Evolutionary conservation across 371 early-diverging fungal species (phyloP).

Genomic region (Mucor saturninus): DNA sequence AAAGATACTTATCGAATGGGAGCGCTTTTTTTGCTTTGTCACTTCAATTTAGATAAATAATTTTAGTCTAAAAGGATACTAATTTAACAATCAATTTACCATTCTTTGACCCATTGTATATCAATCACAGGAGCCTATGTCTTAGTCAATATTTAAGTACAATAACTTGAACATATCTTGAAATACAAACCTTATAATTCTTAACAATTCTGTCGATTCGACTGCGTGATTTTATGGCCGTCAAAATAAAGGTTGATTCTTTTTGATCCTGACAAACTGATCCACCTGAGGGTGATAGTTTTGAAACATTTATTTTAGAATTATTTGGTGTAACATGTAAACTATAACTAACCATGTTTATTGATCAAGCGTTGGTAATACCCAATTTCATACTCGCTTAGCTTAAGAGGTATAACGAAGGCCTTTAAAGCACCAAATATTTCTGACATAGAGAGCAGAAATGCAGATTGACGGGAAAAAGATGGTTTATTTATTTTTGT

Average conservation of each 20-base stretch:
- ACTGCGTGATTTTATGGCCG: constrained; percentile 35
- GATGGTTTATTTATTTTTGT: constrained; percentile 3
- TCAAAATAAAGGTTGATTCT: constrained; percentile 35
- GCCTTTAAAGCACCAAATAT: constrained; percentile 17
- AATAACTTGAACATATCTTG: no score
- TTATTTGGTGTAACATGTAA: not conserved
- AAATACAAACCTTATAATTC: constrained; percentile 23
- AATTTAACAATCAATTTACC: constrained; percentile 20
- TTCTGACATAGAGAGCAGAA: not conserved
- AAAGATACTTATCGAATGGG: constrained; percentile 22
- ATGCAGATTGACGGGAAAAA: not conserved
- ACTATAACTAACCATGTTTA: constrained; percentile 23
- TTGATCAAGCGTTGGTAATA: constrained; percentile 15
- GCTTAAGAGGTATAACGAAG: constrained; percentile 31
- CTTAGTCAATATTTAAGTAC: not conserved
- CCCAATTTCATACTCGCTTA: constrained; percentile 20
- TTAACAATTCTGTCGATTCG: constrained; percentile 36
- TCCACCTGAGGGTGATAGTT: constrained; percentile 27
- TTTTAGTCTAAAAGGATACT: not conserved
- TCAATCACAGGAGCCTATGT: constrained; percentile 32
- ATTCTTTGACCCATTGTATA: constrained; percentile 43
- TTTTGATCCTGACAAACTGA: constrained; percentile 18
- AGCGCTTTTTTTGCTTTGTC: constrained; percentile 19
- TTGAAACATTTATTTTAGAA: not conserved
- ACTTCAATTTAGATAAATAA: constrained; percentile 8